Evolutionary conservation across 2,329 filamentous ascomycete species (phyloP), one percentile per base, ranked within the genome.

Genomic region (Aplosporella prunicola): DNA sequence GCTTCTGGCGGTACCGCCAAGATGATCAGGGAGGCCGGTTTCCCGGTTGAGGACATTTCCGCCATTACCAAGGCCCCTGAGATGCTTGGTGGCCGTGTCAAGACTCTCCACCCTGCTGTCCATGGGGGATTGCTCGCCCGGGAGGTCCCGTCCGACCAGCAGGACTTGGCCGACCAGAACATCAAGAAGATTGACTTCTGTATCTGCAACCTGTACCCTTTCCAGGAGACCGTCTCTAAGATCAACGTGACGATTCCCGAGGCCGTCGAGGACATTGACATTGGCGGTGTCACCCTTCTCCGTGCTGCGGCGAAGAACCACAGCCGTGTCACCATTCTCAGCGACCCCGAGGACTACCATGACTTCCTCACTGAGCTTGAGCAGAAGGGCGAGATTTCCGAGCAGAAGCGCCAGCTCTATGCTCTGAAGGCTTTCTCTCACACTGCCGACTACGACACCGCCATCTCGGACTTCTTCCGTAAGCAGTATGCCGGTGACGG

Each of bases 241-340:
- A 79, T 93, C 69, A 93, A 94, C 56, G 91, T 98, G 54, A 96
- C 89, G 44, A 84, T 98, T 45, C 78, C 85, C 35, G 89, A 98
- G 67, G 91, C 91, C 35, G 89, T 98, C 25, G 91, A 98, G 68
- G 91, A 98, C 69, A 93, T 98, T 54, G 91, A 98, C 65, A 95
- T 98, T 58, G 91, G 59, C 48, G 91, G 91, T 52, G 91, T 98
- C 35, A 98, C 91, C 25, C 79, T 98, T 44, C 84, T 98, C 57
- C 82, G 91, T 47, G 91, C 91, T 40, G 91, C 91, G 17, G 91
- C 91, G 51, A 98, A 98, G 78, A 98, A 98, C 71, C 91, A 98
- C 69, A 71, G 80, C 47, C 80, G 91, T 42, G 91, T 98, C 43
- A 94, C 88, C 46, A 94, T 96, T 59, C 80, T 98, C 49, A 94